phyloP scores from a whole-genome alignment of 805 yeast genomes.

The Suhomyces emberorum region DNA sequence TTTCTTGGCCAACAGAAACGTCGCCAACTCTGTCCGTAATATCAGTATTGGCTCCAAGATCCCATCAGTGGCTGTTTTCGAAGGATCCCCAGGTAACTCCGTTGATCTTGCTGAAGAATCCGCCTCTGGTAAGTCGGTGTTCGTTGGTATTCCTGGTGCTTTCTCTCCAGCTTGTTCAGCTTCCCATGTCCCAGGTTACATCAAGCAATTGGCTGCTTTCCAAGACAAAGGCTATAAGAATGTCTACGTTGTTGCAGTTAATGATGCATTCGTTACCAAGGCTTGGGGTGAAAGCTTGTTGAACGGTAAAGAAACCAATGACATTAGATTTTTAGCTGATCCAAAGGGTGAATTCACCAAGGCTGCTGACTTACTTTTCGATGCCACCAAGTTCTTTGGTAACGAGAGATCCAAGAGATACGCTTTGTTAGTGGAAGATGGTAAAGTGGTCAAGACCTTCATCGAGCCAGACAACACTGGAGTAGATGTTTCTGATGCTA shows the following conservation, averaged over 20 bases:
- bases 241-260: slow-evolving; percentile 71
- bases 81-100: slow-evolving; percentile 62
- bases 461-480: slow-evolving; percentile 82
- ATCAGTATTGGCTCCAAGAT: slow-evolving; percentile 52
- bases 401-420: slow-evolving; percentile 70
- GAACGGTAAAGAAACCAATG: slow-evolving; percentile 19
- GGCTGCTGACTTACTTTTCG: slow-evolving; percentile 65
- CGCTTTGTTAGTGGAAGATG: slow-evolving; percentile 73
- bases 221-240: slow-evolving; percentile 62
- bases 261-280: slow-evolving; percentile 80
- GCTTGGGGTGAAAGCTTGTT: slow-evolving; percentile 63
- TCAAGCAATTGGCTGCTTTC: slow-evolving; percentile 50
- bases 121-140: slow-evolving; percentile 30
- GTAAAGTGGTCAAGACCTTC: slow-evolving; percentile 61
- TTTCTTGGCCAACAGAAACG: not conserved
- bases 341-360: slow-evolving; percentile 70
- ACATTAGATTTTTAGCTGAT: slow-evolving; percentile 68
- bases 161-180: slow-evolving; percentile 78
- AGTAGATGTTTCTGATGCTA: slow-evolving; percentile 52
- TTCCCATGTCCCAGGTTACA: slow-evolving; percentile 70
- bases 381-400: slow-evolving; percentile 76
- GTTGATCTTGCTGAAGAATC: slow-evolving; percentile 52
- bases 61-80: slow-evolving; percentile 56
- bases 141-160: slow-evolving; percentile 56
- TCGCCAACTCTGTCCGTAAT: slow-evolving; percentile 5